Base-by-base conservation (phyloP, 805 yeast genomes). In the Blastobotrys muscicola region DNA sequence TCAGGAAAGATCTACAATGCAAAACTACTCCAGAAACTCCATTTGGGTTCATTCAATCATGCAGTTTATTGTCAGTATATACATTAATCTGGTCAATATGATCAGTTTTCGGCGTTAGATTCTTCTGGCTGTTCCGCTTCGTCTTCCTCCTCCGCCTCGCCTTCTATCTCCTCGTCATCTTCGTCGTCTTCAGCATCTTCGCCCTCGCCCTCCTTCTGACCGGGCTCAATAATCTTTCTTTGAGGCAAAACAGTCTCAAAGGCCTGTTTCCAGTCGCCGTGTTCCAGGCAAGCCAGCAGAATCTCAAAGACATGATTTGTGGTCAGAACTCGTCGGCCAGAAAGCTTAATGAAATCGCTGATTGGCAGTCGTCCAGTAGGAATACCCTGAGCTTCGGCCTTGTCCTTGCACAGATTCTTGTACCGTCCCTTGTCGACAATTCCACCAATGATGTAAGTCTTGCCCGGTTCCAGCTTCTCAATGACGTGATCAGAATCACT, bases 261-360 rank as follows among this genome's bases (percentile, higher is more conserved):
- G 0, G 97, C 94, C 41, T 60, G 63, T 53, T 77, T 82, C 97
- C 98, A 90, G 61, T 85, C 85, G 44, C 71, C 71, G 37, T 69
- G 66, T 54, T 87, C 94, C 46, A 80, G 72, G 83, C 90, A 87
- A 58, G 78, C 76, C 43, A 90, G 70, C 65, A 87, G 68, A 48
- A 92, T 65, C 60, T 90, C 95, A 48, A 85, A 82, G n/a, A 92
- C 97, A 60, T 90, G 97, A 29, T 94, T 83, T 0, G 97, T 89
- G 0, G 97, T 94, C 47, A 92, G 68, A 2, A 90, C 97, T 49
- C 78, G 77, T 53, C 97, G 74, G 1, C 97, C 95, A 47, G 84
- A 79, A 41, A 92, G 64, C 51, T 80, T 75, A 45, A 92, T 83
- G 56, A 70, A 85, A 61, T 86, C 85, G 44, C 80, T 94, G 44